Conservation (phyloP, 306 rosid species). For the Dicorynia guianensis region DNA sequence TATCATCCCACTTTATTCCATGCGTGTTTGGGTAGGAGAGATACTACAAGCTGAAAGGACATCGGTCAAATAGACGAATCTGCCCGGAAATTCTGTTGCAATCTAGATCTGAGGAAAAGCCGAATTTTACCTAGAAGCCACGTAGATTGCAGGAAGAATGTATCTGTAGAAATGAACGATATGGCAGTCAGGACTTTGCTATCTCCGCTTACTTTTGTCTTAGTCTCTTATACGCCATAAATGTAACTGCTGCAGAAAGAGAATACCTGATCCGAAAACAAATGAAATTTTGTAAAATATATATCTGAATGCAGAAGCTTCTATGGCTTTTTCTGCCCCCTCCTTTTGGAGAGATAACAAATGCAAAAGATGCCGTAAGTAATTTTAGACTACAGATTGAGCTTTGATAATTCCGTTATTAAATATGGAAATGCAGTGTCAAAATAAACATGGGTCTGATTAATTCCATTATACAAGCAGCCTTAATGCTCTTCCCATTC, state of each 20-base stretch:
- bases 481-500: no score
- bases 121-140: neutral
- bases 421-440: no score
- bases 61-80: slow-evolving; percentile 29
- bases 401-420: neutral
- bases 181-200: slow-evolving; percentile 30
- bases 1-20: slow-evolving; percentile 29
- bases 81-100: slow-evolving; percentile 34
- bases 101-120: slow-evolving; percentile 22
- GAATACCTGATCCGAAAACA: slow-evolving; percentile 74
- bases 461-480: no score
- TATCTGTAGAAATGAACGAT: slow-evolving; percentile 10
- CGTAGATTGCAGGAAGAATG: neutral
- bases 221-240: slow-evolving; percentile 86
- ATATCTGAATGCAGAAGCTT: neutral
- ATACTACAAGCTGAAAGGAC: slow-evolving; percentile 19
- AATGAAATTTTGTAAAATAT: slow-evolving; percentile 9
- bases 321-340: neutral
- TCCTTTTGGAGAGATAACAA: no score
- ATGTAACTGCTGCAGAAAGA: slow-evolving; percentile 90
- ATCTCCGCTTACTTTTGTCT: slow-evolving; percentile 63
- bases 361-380: no score
- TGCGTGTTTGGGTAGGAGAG: slow-evolving; percentile 20
- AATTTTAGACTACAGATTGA: neutral
- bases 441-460: no score